Base-by-base conservation (phyloP, 148 eudicot genomes). In the Hydrangea macrophylla region DNA sequence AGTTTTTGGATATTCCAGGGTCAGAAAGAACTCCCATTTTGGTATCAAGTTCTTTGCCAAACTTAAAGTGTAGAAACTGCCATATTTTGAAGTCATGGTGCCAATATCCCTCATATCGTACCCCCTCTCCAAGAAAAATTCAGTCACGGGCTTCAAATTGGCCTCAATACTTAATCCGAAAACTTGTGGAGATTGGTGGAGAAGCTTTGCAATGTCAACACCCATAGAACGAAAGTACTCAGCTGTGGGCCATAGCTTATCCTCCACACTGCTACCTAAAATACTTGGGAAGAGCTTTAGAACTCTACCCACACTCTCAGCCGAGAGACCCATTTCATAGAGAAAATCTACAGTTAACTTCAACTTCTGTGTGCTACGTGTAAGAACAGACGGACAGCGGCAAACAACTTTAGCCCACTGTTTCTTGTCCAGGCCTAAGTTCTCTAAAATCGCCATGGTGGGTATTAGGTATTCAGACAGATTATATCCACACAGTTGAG, bases 401-500 rank as follows among this genome's bases (percentile, higher is more conserved):
- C 78, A 76, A 60, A 90, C 84, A 9, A 90, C 91, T 67, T 88
- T 90, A 2, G 91, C 89, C 97, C 94, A 90, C 70, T 84, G 81
- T 70, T 68, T 66, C 76, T 88, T 90, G 69, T 88, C 93, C 69
- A 90, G 78, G 1, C 97, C 97, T 65, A 88, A 75, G 39, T 86
- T 58, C 75, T 90, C 97, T 12, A 90, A 63, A 75, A 83, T 84
- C 26, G 69, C 76, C 94, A 90, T 88, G 10, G 97, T 90, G 55
- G 97, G 97, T 71, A 84, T 88, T n/a, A 90, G 70, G 68, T 90
- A 88, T 72, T 90, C 85, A 3, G 89, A 69, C 57, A 90, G 94
- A 71, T 91, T 88, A 26, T 88, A 81, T 55, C 94, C 97, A 67
- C 94, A 88, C 40, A 90, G 79, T 58, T 90, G 97, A 69, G 97